These are phyloP conservation scores for Lactarius pseudohatsudake DNA, from an alignment of 768 basidiomycete genomes.

Conservation along the genomic window DNA sequence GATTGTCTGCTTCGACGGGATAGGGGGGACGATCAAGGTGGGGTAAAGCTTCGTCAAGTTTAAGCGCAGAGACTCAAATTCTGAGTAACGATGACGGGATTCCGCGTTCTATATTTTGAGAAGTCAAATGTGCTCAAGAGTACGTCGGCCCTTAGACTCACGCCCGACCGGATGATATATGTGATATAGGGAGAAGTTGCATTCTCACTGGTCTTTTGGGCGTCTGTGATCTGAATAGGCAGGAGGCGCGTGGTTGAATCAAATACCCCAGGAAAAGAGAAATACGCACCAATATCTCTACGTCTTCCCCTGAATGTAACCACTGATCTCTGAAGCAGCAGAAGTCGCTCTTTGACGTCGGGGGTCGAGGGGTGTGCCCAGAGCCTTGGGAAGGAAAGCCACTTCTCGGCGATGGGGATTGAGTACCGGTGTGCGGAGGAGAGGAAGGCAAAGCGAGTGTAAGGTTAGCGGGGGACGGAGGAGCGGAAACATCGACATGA, in stretches of 20 bases:
- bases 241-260: background rate
- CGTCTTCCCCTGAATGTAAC: conserved; percentile 79
- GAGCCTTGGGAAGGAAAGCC: conserved; percentile 57
- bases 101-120: conserved; percentile 61
- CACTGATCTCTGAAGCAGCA: conserved; percentile 75
- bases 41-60: conserved; percentile 88
- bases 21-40: conserved; percentile 94
- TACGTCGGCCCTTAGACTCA: conserved; percentile 38
- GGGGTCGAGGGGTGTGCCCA: conserved; percentile 47
- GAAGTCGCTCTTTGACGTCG: conserved; percentile 70
- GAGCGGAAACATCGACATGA: conserved; percentile 55
- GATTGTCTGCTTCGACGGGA: conserved; percentile 94
- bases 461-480: conserved; percentile 51
- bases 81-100: conserved; percentile 90
- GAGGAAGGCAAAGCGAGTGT: conserved; percentile 48
- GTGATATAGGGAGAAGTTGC: conserved; percentile 90
- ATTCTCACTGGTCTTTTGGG: conserved; percentile 90
- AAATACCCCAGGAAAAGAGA: background rate
- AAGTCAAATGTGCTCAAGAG: conserved; percentile 14
- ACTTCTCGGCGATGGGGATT: conserved; percentile 38
- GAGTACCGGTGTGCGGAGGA: conserved; percentile 30
- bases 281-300: conserved; percentile 68
- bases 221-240: conserved; percentile 80
- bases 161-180: conserved; percentile 89
- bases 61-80: conserved; percentile 90